Conservation (phyloP, 805 yeast genomes). For the Teunomyces funiuensis region DNA sequence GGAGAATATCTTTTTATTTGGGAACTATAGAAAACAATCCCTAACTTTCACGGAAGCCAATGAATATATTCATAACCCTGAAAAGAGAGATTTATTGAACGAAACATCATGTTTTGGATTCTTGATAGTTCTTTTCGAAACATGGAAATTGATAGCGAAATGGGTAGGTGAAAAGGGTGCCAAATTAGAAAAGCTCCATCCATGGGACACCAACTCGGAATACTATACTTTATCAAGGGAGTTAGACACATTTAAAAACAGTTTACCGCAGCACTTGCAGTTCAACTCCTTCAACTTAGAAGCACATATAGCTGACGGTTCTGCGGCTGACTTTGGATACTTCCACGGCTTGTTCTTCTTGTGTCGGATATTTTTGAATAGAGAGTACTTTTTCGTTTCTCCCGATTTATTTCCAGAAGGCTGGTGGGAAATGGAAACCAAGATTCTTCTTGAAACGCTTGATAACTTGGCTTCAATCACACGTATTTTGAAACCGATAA, state of each 20-base stretch:
- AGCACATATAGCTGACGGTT: slow-evolving; percentile 26
- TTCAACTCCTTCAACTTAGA: slow-evolving; percentile 24
- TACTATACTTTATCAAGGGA: slow-evolving; percentile 24
- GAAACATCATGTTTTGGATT: slow-evolving; percentile 26
- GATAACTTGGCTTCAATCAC: slow-evolving; percentile 24
- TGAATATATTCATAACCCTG: slow-evolving; percentile 10
- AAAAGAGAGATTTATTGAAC: not conserved
- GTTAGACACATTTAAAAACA: slow-evolving; percentile 20
- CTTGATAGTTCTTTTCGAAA: slow-evolving; percentile 31
- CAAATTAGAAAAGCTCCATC: slow-evolving; percentile 24
- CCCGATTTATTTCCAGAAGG: slow-evolving; percentile 29
- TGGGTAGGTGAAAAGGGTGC: slow-evolving; percentile 40
- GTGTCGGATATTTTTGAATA: slow-evolving; percentile 32
- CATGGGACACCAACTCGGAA: slow-evolving; percentile 28
- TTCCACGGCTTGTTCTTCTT: slow-evolving; percentile 31
- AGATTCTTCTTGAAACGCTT: slow-evolving; percentile 19
- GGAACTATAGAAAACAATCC: slow-evolving; percentile 15
- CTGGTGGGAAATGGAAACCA: slow-evolving; percentile 27
- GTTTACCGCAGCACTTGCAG: slow-evolving; percentile 24
- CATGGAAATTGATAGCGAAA: slow-evolving; percentile 38
- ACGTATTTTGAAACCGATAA: slow-evolving; percentile 17
- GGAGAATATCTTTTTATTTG: slow-evolving; percentile 31
- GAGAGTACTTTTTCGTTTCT: slow-evolving; percentile 35
- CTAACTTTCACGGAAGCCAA: slow-evolving; percentile 16
- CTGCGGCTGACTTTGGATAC: slow-evolving; percentile 35